A percentile compares a stretch with the other conserved stretches of the same genome.
Conservation (phyloP, 1,284 basidiomycete genomes). For the Caloboletus firmus region DNA sequence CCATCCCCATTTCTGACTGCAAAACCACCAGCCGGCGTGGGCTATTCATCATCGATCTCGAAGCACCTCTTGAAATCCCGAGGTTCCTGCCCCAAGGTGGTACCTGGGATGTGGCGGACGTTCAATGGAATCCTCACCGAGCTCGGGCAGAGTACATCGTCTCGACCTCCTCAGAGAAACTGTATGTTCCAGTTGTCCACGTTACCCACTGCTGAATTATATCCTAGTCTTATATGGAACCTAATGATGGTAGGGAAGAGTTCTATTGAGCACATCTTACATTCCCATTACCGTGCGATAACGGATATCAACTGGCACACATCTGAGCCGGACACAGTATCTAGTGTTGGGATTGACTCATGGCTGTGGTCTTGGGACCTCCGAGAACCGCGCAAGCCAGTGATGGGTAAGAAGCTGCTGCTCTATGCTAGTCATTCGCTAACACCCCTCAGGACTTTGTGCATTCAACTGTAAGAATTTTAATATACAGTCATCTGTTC, state of each 20-base stretch:
- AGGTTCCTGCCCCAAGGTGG: slow-evolving; percentile 94
- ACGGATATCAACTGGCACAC: slow-evolving; percentile 98
- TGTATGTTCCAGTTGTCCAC: slow-evolving; percentile 46
- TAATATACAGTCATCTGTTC: too few species aligned
- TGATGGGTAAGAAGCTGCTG: slow-evolving; percentile 50
- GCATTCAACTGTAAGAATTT: slow-evolving; percentile 65
- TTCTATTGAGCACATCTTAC: slow-evolving; percentile 77
- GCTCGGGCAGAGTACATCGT: slow-evolving; percentile 86
- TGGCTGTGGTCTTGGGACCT: slow-evolving; percentile 92
- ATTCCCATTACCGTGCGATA: slow-evolving; percentile 88
- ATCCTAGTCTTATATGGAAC: slow-evolving; percentile 86
- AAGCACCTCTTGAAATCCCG: slow-evolving; percentile 83
- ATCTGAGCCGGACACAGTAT: slow-evolving; percentile 73
- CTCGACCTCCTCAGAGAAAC: slow-evolving; percentile 93
- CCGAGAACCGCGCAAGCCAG: slow-evolving; percentile 59
- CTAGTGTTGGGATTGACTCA: slow-evolving; percentile 76
- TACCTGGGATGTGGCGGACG: slow-evolving; percentile 94
- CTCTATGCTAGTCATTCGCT: slow-evolving; percentile 2
- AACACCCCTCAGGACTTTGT: slow-evolving; percentile 51
- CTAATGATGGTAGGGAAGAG: slow-evolving; percentile 69
- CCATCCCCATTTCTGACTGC: not conserved
- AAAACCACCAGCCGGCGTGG: slow-evolving; percentile 69
- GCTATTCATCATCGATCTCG: slow-evolving; percentile 94
- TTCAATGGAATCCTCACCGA: slow-evolving; percentile 96
- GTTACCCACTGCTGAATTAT: slow-evolving; percentile 8